A percentile compares a stretch with the other conserved stretches of the same genome.
phyloP scores from a whole-genome alignment of 139 green algal species.

The Coelastrella sp. region DNA sequence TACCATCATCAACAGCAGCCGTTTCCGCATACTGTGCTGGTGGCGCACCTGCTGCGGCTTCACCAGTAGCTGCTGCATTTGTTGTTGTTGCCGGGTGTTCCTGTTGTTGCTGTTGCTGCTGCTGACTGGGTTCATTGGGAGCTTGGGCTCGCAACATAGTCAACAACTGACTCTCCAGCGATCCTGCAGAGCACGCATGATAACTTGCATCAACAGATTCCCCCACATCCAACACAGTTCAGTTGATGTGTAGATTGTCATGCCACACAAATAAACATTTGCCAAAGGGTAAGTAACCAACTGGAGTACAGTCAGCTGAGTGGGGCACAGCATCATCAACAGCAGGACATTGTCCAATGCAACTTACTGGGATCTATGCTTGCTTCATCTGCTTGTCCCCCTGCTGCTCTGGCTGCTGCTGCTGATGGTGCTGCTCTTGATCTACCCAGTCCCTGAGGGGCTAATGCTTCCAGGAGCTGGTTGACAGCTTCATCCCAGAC shows the following conservation, averaged over 20 bases:
- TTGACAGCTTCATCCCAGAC: slow-evolving; percentile 44
- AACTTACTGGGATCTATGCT: slow-evolving; percentile 51
- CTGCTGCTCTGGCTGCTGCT: slow-evolving; percentile 17
- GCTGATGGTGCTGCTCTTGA: not conserved
- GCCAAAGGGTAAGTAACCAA: too few species aligned
- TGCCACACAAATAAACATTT: too few species aligned
- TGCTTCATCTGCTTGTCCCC: slow-evolving; percentile 16
- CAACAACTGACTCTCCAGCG: slow-evolving; percentile 53
- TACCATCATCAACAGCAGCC: not conserved
- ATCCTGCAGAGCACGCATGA: slow-evolving; percentile 44
- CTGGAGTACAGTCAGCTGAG: too few species aligned
- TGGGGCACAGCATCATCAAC: not conserved
- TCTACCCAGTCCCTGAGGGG: not conserved
- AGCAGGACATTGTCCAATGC: not conserved
- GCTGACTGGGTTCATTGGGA: not conserved
- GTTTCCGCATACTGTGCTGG: slow-evolving; percentile 4
- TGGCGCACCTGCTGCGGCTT: not conserved
- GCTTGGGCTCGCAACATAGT: slow-evolving; percentile 46
- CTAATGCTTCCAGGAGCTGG: slow-evolving; percentile 31
- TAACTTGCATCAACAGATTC: not conserved
- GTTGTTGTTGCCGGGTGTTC: not conserved
- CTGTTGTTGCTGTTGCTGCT: slow-evolving; percentile 31
- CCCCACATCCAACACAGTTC: too few species aligned
- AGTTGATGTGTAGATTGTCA: too few species aligned
- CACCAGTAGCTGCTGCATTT: not conserved